Evolutionary conservation across 768 basidiomycete genomes (phyloP).

Genomic region (Lentinula raphanica): DNA sequence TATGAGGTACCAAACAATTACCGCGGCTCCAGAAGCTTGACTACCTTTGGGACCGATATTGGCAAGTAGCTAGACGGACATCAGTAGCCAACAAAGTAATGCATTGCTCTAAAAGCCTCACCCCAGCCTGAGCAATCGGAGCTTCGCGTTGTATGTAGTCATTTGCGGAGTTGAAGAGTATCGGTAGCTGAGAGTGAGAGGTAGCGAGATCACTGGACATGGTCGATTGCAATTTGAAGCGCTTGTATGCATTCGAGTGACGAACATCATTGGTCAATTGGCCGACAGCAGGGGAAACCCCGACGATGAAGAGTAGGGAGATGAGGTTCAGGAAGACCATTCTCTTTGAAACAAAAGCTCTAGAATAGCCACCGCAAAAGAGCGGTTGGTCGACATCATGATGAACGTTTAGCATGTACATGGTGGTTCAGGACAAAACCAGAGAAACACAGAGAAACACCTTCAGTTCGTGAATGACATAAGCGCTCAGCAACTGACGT

Average conservation of each 20-base stretch:
- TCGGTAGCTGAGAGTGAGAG: neutral
- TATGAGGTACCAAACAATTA: neutral
- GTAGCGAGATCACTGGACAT: neutral
- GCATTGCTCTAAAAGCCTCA: neutral
- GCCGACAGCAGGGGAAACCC: neutral
- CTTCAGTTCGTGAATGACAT: too few species aligned
- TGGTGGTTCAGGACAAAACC: too few species aligned
- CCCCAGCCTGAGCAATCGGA: neutral
- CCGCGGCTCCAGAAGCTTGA: slow-evolving; percentile 49
- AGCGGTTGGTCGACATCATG: neutral
- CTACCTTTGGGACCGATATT: slow-evolving; percentile 62
- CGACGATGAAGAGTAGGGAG: neutral
- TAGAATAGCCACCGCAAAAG: neutral
- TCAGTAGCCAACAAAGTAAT: neutral
- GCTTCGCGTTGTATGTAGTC: neutral
- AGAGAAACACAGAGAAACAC: too few species aligned
- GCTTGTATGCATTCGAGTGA: neutral
- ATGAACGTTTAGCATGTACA: neutral
- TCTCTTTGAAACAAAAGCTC: neutral
- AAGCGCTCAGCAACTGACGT: too few species aligned
- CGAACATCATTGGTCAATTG: neutral
- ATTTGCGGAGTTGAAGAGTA: neutral
- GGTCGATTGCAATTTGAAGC: neutral
- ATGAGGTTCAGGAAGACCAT: neutral
- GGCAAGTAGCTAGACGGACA: slow-evolving; percentile 49